Evolutionary conservation across 176 grass and related monocot genomes (phyloP).

Genomic region (Avena atlantica): DNA sequence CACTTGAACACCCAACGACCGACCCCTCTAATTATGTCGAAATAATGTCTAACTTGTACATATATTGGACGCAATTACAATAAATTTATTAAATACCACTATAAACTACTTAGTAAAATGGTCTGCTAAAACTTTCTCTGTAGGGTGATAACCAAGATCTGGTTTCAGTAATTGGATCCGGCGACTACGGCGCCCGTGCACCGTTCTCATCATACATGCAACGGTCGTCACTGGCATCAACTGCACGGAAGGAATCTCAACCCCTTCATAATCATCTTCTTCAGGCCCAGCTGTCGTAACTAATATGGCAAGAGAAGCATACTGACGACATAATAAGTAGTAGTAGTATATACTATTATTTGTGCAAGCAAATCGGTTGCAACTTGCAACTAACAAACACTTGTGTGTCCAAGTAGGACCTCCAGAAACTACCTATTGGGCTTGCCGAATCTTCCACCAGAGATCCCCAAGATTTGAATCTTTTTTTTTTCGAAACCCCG

Average conservation of each 20-base stretch:
- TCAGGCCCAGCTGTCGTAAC: neutral
- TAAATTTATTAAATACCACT: too few species aligned
- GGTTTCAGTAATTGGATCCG: too few species aligned
- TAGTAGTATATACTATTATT: neutral
- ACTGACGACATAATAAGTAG: neutral
- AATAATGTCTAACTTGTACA: too few species aligned
- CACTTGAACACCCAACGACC: too few species aligned
- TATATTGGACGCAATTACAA: too few species aligned
- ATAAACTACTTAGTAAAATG: too few species aligned
- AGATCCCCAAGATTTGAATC: constrained; percentile 39
- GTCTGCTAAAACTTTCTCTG: too few species aligned
- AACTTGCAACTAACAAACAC: neutral
- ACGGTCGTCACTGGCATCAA: neutral
- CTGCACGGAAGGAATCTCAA: neutral
- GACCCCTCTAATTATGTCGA: too few species aligned
- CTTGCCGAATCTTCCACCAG: constrained; percentile 32
- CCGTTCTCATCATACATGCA: neutral
- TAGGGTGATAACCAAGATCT: too few species aligned
- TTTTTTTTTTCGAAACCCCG: neutral
- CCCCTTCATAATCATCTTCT: neutral
- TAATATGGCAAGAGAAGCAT: neutral
- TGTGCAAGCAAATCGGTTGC: constrained; percentile 16
- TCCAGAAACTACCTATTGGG: constrained; percentile 20
- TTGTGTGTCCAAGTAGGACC: neutral
- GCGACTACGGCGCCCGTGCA: too few species aligned